Conservation (phyloP, 306 rosid species). For the Prunus dulcis region DNA sequence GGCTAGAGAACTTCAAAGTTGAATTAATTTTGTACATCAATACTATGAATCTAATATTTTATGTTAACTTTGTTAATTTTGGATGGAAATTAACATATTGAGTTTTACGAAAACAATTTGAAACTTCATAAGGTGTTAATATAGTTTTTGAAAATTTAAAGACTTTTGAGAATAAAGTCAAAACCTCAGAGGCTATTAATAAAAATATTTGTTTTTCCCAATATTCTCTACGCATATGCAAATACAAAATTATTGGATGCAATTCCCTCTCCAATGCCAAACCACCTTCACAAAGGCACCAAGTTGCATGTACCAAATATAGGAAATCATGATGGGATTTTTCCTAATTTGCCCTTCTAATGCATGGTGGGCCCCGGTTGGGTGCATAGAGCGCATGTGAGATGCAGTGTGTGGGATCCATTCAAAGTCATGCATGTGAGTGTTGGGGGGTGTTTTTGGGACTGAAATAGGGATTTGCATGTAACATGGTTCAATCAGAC, state of each 20-base stretch:
- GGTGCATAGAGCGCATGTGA: constrained; percentile 14
- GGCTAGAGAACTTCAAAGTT: no score
- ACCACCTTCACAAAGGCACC: neutral
- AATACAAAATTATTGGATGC: neutral
- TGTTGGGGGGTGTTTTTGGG: neutral
- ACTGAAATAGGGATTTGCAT: no score
- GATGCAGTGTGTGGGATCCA: constrained; percentile 23
- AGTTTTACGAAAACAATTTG: no score
- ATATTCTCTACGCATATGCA: neutral
- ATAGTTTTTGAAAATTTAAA: no score
- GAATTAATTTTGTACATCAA: no score
- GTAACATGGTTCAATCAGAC: no score
- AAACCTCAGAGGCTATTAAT: no score
- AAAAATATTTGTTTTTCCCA: neutral
- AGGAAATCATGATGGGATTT: neutral
- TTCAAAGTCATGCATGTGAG: constrained; percentile 24
- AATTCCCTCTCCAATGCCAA: neutral
- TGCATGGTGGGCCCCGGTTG: constrained; percentile 15
- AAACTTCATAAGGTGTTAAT: no score
- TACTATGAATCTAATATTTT: no score
- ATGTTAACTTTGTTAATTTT: no score
- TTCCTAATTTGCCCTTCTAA: constrained; percentile 21
- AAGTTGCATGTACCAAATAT: neutral
- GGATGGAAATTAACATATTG: no score
- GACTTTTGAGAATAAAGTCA: no score